Percentiles rank a stretch among this genome's conserved stretches.
phyloP scores from a whole-genome alignment of 2,329 filamentous ascomycete genomes.

The Cladosporium sp. region DNA sequence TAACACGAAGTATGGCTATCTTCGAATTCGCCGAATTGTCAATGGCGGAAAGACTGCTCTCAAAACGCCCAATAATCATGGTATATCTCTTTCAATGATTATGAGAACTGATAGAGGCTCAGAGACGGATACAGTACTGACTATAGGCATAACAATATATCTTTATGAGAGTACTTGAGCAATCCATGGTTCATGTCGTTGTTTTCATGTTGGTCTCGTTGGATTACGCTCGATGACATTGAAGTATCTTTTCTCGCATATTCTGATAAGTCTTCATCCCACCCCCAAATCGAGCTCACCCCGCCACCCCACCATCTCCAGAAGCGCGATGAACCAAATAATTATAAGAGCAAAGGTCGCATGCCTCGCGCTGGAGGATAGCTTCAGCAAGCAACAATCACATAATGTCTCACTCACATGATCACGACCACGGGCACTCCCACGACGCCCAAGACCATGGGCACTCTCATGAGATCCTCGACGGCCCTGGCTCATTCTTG shows the following conservation, averaged over 20 bases:
- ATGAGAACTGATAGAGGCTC: too few species aligned
- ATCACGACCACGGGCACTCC: conserved; percentile 37
- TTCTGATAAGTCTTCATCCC: background rate
- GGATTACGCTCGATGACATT: too few species aligned
- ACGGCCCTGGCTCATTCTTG: conserved; percentile 85
- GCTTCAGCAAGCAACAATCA: background rate
- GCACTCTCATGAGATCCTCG: conserved; percentile 91
- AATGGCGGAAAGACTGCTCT: background rate
- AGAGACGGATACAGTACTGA: too few species aligned
- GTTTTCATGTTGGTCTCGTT: too few species aligned
- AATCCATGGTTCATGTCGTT: too few species aligned
- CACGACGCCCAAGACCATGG: conserved; percentile 67
- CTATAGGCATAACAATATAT: too few species aligned
- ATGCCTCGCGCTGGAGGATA: background rate
- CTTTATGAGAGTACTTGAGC: too few species aligned
- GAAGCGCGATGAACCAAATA: background rate
- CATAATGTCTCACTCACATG: conserved; percentile 45
- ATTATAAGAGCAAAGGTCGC: background rate
- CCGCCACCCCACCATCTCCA: background rate
- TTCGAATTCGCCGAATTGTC: conserved; percentile 9
- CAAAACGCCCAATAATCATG: background rate
- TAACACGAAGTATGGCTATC: conserved; percentile 7
- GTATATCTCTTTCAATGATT: too few species aligned
- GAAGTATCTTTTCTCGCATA: background rate
- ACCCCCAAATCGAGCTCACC: background rate